A percentile compares a stretch with the other conserved stretches of the same genome.
Evolutionary conservation across 345 rosid species (phyloP).

Genomic region (Acer campestre): DNA sequence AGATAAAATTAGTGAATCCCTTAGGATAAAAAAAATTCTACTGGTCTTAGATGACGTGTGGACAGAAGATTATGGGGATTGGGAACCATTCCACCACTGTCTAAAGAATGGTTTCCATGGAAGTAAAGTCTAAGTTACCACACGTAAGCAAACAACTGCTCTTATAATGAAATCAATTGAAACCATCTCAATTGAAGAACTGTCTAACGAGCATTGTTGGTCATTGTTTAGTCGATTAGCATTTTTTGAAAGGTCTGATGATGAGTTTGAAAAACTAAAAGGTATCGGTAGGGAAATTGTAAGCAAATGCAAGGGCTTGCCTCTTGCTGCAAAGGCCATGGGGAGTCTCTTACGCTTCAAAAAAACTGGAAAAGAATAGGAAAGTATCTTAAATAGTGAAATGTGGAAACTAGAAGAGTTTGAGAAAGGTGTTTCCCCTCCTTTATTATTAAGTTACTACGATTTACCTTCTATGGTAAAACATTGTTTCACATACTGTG

Average conservation of each 20-base stretch:
- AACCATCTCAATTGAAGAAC: slow-evolving; percentile 6
- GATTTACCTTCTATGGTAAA: background rate
- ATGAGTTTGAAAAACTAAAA: slow-evolving; percentile 11
- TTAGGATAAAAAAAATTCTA: background rate
- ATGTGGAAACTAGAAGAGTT: slow-evolving; percentile 20
- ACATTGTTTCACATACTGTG: slow-evolving; percentile 18
- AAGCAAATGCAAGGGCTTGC: slow-evolving; percentile 28
- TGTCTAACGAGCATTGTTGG: slow-evolving; percentile 18
- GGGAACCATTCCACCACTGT: slow-evolving; percentile 11
- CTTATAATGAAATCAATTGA: background rate
- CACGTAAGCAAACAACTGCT: background rate
- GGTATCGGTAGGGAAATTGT: slow-evolving; percentile 18
- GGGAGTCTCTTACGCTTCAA: slow-evolving; percentile 28
- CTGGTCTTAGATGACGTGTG: slow-evolving; percentile 12
- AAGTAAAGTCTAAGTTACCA: background rate
- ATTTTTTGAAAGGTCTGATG: slow-evolving; percentile 17
- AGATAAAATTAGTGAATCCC: background rate
- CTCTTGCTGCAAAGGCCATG: slow-evolving; percentile 20
- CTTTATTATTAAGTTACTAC: background rate
- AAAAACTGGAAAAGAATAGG: background rate
- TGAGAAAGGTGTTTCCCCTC: background rate
- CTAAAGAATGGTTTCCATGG: background rate
- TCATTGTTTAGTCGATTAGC: slow-evolving; percentile 16
- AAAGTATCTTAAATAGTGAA: slow-evolving; percentile 22
- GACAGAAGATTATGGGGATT: slow-evolving; percentile 3